Conservation (phyloP, 176 grass and related monocot species). For the Alloteropsis semialata region DNA sequence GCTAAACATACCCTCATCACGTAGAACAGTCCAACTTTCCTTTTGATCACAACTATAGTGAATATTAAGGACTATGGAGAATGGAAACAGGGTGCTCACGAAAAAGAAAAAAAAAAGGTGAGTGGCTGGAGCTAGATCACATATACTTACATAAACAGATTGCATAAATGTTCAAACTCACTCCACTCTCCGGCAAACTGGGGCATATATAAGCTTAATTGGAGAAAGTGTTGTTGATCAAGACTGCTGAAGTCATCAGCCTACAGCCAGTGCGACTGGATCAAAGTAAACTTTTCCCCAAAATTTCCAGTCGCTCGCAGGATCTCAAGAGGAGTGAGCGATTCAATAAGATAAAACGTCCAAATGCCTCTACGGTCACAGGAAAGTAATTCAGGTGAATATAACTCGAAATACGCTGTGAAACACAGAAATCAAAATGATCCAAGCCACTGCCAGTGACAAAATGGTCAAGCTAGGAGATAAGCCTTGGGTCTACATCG, state of each 20-base stretch:
- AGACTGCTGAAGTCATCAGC: neutral
- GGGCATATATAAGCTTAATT: neutral
- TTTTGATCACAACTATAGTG: neutral
- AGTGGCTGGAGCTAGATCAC: neutral
- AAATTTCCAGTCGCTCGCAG: neutral
- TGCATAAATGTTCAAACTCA: neutral
- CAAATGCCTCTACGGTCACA: neutral
- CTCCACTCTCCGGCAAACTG: neutral
- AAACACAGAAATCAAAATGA: neutral
- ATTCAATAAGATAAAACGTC: neutral
- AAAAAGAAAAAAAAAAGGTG: neutral
- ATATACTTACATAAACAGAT: neutral
- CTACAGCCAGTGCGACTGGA: neutral
- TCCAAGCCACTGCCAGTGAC: neutral
- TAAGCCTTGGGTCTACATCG: slow-evolving; percentile 23
- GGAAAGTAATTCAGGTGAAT: neutral
- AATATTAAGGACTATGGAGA: neutral
- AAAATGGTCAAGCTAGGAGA: slow-evolving; percentile 27
- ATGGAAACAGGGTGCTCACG: neutral
- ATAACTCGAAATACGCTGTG: neutral
- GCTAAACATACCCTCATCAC: neutral
- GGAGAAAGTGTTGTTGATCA: neutral
- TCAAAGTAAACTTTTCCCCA: neutral
- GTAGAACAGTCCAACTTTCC: neutral
- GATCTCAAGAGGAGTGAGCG: neutral